Evolutionary conservation across 2,329 filamentous ascomycete species (phyloP).

Genomic region (Paraconiothyrium brasiliense): DNA sequence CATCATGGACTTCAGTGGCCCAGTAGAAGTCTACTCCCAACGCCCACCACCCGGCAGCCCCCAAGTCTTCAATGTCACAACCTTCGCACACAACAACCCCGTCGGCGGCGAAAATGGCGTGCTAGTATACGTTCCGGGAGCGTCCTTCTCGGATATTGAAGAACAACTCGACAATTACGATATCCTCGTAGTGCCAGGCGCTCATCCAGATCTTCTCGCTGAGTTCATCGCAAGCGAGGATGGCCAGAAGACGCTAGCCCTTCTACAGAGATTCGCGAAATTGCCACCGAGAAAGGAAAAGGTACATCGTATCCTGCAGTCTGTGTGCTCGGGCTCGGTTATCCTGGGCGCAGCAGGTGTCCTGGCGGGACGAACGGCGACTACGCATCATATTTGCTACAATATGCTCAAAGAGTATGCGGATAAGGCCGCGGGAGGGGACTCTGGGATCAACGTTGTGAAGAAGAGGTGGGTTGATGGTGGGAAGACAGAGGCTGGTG

Average conservation of each 20-base stretch:
- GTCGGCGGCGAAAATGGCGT: slow-evolving; percentile 34
- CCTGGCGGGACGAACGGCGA: slow-evolving; percentile 45
- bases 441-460: slow-evolving; percentile 35
- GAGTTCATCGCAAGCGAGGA: slow-evolving; percentile 32
- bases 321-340: slow-evolving; percentile 53
- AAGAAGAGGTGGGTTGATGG: slow-evolving; percentile 46
- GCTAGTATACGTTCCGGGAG: slow-evolving; percentile 44
- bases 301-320: slow-evolving; percentile 46
- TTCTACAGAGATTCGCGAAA: slow-evolving; percentile 35
- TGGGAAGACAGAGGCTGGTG: slow-evolving; percentile 39
- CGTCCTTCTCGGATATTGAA: slow-evolving; percentile 39
- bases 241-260: slow-evolving; percentile 26
- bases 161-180: slow-evolving; percentile 45
- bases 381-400: slow-evolving; percentile 52
- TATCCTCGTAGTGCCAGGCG: slow-evolving; percentile 53
- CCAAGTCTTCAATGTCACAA: slow-evolving; percentile 44
- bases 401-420: slow-evolving; percentile 37
- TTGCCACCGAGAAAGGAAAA: slow-evolving; percentile 34
- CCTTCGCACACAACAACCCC: slow-evolving; percentile 42
- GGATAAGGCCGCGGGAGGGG: slow-evolving; percentile 41
- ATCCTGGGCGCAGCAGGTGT: slow-evolving; percentile 51
- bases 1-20: slow-evolving; percentile 54
- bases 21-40: slow-evolving; percentile 49
- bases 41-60: slow-evolving; percentile 36
- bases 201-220: slow-evolving; percentile 35